A percentile compares a stretch with the other conserved stretches of the same genome.
phyloP scores from a whole-genome alignment of 257 asterid genomes.

The Rauvolfia tetraphylla region DNA sequence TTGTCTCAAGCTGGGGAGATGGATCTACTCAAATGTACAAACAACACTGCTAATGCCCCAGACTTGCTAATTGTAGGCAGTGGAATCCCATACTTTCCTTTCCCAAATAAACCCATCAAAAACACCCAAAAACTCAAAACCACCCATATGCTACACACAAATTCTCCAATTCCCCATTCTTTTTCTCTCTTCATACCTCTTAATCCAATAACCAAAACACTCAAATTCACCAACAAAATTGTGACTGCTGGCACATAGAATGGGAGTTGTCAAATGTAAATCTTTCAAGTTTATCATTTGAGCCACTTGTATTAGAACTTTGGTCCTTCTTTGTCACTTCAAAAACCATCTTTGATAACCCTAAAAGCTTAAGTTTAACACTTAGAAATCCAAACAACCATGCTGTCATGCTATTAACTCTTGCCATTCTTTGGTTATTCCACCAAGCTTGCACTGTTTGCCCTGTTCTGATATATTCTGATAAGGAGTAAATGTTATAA shows the following conservation, averaged over 20 bases:
- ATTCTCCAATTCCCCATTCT: conserved; percentile 25
- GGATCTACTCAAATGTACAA: conserved; percentile 22
- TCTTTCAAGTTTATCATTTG: conserved; percentile 7
- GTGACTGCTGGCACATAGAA: conserved; percentile 28
- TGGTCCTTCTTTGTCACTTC: conserved; percentile 37
- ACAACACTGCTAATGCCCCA: conserved; percentile 16
- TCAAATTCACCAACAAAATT: conserved; percentile 27
- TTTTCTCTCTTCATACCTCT: background rate
- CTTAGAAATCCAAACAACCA: conserved; percentile 32
- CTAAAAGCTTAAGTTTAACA: conserved; percentile 19
- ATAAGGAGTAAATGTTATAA: conserved; percentile 26
- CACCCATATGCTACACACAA: conserved; percentile 25
- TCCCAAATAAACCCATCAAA: conserved; percentile 32
- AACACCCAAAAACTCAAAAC: conserved; percentile 31
- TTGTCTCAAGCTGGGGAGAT: background rate
- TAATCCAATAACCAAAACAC: conserved; percentile 21
- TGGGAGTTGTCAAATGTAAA: conserved; percentile 37
- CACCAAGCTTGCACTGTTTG: conserved; percentile 33
- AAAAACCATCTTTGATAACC: conserved; percentile 24
- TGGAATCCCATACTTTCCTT: conserved; percentile 41
- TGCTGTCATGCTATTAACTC: conserved; percentile 20
- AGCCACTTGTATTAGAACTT: background rate
- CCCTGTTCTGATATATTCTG: conserved; percentile 21
- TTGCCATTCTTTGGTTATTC: conserved; percentile 34
- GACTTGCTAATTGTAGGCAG: conserved; percentile 28